Percentiles rank a stretch among this genome's conserved stretches.
Conservation (phyloP, 139 green algal genomes). For the Trebouxia sp. region DNA sequence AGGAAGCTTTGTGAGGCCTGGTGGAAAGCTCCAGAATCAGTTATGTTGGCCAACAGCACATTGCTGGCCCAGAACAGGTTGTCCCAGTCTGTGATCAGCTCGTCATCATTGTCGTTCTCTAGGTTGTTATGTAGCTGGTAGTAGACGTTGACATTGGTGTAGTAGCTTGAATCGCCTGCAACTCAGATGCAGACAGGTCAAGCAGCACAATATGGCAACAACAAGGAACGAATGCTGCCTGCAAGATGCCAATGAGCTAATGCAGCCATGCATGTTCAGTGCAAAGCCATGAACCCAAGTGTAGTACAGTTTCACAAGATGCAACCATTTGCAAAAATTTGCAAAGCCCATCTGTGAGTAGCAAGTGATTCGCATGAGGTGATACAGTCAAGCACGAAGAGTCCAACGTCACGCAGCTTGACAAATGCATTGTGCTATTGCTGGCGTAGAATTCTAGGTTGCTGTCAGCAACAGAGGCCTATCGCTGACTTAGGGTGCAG, state of each 20-base stretch:
- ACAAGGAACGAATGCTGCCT: neutral
- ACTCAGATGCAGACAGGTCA: too few relatives aligned
- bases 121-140: slow-evolving; percentile 52
- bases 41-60: slow-evolving; percentile 58
- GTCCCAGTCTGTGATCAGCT: slow-evolving; percentile 59
- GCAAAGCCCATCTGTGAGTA: too few relatives aligned
- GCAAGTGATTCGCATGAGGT: too few relatives aligned
- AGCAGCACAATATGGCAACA: neutral
- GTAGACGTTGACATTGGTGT: slow-evolving; percentile 47
- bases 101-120: slow-evolving; percentile 45
- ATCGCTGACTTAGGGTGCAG: too few relatives aligned
- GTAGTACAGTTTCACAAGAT: too few relatives aligned
- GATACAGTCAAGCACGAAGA: too few relatives aligned
- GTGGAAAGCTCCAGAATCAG: slow-evolving; percentile 46
- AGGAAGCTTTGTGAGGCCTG: slow-evolving; percentile 43
- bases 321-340: too few relatives aligned
- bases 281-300: neutral
- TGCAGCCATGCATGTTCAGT: neutral
- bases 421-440: too few relatives aligned
- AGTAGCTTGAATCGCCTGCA: slow-evolving; percentile 43
- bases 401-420: too few relatives aligned
- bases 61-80: slow-evolving; percentile 62
- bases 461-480: too few relatives aligned
- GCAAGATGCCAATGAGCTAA: neutral
- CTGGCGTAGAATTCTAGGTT: too few relatives aligned